Base-by-base conservation (phyloP, 2,329 filamentous ascomycete genomes). In the Fusarium keratoplasticum region DNA sequence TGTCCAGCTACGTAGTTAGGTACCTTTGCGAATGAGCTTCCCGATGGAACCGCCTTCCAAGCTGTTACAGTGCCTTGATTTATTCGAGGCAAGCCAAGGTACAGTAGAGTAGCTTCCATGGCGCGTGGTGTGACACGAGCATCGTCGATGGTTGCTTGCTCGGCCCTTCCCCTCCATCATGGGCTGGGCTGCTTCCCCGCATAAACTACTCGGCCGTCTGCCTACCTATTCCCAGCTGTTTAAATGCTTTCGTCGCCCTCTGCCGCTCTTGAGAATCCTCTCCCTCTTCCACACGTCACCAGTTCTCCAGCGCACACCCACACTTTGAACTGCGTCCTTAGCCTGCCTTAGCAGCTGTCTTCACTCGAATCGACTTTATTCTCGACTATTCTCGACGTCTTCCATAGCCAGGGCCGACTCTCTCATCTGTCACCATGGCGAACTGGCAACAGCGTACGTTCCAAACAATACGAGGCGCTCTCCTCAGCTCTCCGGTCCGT, bases 361-460 rank as follows among this genome's bases (percentile, higher is more conserved):
- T 50, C 57, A 67, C 36, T 67, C 33, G 57, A 38, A 31, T 57
- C 60, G 33, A 25, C 36, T 61, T 54, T 58, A 50, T 40, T 13
- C 57, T 63, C 42, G 35, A 35, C 69, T 58, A 31, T 40, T 13
- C 52, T 63, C 42, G 35, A 20, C 69, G 25, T 62, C 42, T 61
- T 54, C 40, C 50, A 29, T 57, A 33, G 9, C 42, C 18, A 66
- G 22, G n/a, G 29, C 31, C 25, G 18, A 36, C 61, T 42, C 65
- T 27, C 5, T 18, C 31, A 59, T 18, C 61, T 16, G 40, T 63
- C 73, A 77, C 40, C 72, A 81, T 81, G 80, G 77, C 75, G 38
- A 77, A 81, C 66, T 77, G 77, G 74, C 78, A 75, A 63, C 71
- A 76, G 20, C 78, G 81, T 82, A 79, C 50, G 80, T 70, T 20